Evolutionary conservation across 345 rosid genomes (phyloP).

Genomic region (Hibiscus trionum): DNA sequence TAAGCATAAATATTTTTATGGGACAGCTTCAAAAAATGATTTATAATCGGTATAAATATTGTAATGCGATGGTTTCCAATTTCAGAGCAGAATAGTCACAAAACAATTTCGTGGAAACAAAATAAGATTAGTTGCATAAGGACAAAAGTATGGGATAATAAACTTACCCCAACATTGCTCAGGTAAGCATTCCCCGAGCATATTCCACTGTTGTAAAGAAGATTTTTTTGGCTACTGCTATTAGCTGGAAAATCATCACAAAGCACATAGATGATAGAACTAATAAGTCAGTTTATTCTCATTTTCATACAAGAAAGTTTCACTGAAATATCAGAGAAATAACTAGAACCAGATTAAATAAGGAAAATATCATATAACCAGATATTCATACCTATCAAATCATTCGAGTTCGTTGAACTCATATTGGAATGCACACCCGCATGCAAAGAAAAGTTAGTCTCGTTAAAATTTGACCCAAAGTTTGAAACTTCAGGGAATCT

Average conservation of each 20-base stretch:
- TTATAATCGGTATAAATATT: background rate
- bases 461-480: conserved; percentile 24
- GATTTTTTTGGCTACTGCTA: conserved; percentile 21
- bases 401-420: conserved; percentile 21
- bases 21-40: background rate
- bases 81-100: background rate
- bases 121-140: background rate
- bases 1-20: background rate
- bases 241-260: conserved; percentile 26
- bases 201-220: conserved; percentile 9
- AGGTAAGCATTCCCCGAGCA: conserved; percentile 15
- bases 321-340: background rate
- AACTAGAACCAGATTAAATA: conserved; percentile 9
- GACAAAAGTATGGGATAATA: background rate
- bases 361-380: conserved; percentile 5
- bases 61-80: background rate
- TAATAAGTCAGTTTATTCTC: background rate
- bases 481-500: conserved; percentile 32
- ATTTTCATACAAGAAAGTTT: conserved; percentile 1
- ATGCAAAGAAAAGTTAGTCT: conserved; percentile 24
- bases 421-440: conserved; percentile 3
- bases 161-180: conserved; percentile 32
- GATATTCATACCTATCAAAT: conserved; percentile 24
- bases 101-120: background rate
- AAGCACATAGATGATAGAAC: conserved; percentile 7